Base-by-base conservation (phyloP, 345 rosid species). In the Erodium maritimum region DNA sequence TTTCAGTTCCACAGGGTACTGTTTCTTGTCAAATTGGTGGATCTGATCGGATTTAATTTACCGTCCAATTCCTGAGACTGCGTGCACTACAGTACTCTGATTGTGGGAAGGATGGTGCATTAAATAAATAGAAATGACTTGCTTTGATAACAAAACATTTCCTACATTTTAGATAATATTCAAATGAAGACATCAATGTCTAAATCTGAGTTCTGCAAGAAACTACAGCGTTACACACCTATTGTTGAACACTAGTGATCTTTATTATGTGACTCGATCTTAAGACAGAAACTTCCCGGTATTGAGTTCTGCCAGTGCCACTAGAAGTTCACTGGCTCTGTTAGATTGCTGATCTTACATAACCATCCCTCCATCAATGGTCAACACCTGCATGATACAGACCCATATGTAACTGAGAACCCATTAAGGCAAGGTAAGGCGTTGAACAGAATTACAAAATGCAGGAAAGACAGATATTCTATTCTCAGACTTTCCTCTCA, bases 311-410 rank as follows among this genome's bases (percentile, higher is more conserved):
- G 59, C 10, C 7, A n/a, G n/a, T n/a, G n/a, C n/a, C n/a, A n/a
- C n/a, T n/a, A n/a, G n/a, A n/a, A n/a, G n/a, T 42, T 20, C 22
- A 18, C 17, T 34, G 50, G 50, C 34, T 29, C 21, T 21, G 50
- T 13, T 23, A 59, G 62, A 46, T 9, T 22, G 22, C n/a, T 57
- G 4, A 34, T 17, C 64, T 69, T 78, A 93, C 83, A 93, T 85
- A 22, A 87, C 95, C 85, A 93, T 89, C 53, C 99, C 99, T 58
- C 99, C 99, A 61, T 93, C 99, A 48, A 93, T 85, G 55, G 99
- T 77, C 24, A 85, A 70, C 22, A 77, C 85, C 99, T 93, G 95
- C 82, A 58, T 20, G 37, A n/a, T 17, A 59, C 23, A 57, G 50
- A 65, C 71, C 5, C 22, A 18, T 10, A 55, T 19, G 21, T 50